Percentiles rank a stretch among this genome's conserved stretches.
These are phyloP conservation scores for Clavaria fumosa DNA, from an alignment of 768 basidiomycete species.

Conservation along the genomic window DNA sequence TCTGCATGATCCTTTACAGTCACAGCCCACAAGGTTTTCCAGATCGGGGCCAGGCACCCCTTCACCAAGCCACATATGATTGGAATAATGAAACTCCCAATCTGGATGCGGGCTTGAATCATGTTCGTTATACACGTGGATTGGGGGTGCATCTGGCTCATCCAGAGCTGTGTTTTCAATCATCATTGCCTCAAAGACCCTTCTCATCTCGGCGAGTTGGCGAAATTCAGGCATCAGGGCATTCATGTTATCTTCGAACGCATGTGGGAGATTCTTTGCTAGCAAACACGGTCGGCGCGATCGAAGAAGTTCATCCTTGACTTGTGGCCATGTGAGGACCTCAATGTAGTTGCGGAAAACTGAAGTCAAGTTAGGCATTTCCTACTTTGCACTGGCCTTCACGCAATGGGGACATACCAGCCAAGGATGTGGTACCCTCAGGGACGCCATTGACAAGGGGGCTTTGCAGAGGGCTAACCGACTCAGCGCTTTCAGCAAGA, in stretches of 20 bases:
- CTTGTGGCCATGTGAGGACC: no score
- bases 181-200: slow-evolving; percentile 52
- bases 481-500: no score
- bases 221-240: slow-evolving; percentile 26
- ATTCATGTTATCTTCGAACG: slow-evolving; percentile 54
- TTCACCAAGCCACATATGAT: slow-evolving; percentile 60
- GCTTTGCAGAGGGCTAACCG: no score
- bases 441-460: no score
- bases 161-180: slow-evolving; percentile 45
- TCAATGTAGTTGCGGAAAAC: no score
- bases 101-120: slow-evolving; percentile 57
- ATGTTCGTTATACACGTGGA: slow-evolving; percentile 51
- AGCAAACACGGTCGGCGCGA: no score
- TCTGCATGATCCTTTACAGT: slow-evolving; percentile 61
- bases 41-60: slow-evolving; percentile 54
- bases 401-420: no score
- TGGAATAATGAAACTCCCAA: slow-evolving; percentile 83
- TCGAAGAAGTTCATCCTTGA: no score
- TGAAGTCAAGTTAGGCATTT: no score
- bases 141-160: slow-evolving; percentile 54
- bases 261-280: slow-evolving; percentile 41
- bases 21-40: slow-evolving; percentile 45
- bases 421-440: no score
- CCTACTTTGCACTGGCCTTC: no score
- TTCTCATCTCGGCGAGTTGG: slow-evolving; percentile 27